Conservation (phyloP, 2,329 filamentous ascomycete species). For the Paramyrothecium roridum region DNA sequence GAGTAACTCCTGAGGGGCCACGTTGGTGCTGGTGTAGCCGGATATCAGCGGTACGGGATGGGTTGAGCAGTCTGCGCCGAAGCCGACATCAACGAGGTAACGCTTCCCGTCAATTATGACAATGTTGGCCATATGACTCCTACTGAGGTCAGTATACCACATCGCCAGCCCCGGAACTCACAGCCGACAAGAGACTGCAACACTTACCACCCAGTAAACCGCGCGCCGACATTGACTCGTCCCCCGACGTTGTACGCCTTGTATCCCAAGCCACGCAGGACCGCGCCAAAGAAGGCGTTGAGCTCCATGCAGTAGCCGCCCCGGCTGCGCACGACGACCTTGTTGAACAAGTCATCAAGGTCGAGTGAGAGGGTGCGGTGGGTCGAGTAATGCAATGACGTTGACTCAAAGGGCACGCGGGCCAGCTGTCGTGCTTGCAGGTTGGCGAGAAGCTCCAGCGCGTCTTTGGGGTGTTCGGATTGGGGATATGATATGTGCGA, state of each 20-base stretch:
- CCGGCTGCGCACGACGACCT: constrained; percentile 38
- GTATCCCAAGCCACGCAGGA: constrained; percentile 47
- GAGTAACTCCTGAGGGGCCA: constrained; percentile 8
- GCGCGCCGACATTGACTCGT: constrained; percentile 23
- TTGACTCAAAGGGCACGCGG: constrained; percentile 51
- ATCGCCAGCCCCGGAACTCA: no score
- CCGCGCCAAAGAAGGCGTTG: constrained; percentile 40
- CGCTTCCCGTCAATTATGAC: constrained; percentile 46
- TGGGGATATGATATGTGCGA: background rate
- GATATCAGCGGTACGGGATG: constrained; percentile 13
- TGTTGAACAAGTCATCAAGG: constrained; percentile 37
- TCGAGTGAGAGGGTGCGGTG: constrained; percentile 32
- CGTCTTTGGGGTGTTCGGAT: constrained; percentile 9
- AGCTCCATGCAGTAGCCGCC: constrained; percentile 54
- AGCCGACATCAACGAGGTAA: constrained; percentile 58
- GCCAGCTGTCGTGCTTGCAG: constrained; percentile 40
- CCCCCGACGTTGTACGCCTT: constrained; percentile 47
- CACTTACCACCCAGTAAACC: constrained; percentile 14
- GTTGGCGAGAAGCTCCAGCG: constrained; percentile 23
- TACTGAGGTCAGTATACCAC: background rate
- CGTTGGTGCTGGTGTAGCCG: background rate
- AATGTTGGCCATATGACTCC: constrained; percentile 55
- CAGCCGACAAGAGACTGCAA: no score
- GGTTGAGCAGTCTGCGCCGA: constrained; percentile 44
- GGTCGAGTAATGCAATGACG: constrained; percentile 47